Evolutionary conservation across 2,329 filamentous ascomycete species (phyloP).

Genomic region (Biscogniauxia mediterranea): DNA sequence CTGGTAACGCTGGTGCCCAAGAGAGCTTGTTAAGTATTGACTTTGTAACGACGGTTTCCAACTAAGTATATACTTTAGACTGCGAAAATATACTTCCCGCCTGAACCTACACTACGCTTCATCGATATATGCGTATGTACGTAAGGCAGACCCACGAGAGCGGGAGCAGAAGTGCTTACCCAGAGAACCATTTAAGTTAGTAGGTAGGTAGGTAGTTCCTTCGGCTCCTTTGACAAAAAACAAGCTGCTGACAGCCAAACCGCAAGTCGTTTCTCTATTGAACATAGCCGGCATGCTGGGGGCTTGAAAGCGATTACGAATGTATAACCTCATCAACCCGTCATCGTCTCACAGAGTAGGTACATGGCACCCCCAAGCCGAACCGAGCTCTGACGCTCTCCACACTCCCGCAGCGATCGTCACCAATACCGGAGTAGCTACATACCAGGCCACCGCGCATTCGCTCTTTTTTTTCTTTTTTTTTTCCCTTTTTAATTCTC

Average conservation of each 20-base stretch:
- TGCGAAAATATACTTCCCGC: constrained; percentile 7
- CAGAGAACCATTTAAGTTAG: not conserved
- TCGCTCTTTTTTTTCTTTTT: no score
- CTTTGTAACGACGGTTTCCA: not conserved
- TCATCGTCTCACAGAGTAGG: not conserved
- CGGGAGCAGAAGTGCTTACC: not conserved
- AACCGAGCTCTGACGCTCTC: not conserved
- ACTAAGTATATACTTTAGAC: no score
- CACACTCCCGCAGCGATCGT: not conserved
- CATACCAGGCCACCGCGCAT: not conserved
- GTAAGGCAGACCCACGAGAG: constrained; percentile 7
- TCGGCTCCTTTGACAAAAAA: not conserved
- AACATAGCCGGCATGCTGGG: not conserved
- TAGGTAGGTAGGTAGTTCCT: not conserved
- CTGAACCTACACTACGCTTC: not conserved
- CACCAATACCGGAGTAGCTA: not conserved
- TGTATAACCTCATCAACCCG: not conserved
- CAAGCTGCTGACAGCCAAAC: no score
- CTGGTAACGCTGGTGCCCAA: not conserved
- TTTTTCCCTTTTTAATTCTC: no score
- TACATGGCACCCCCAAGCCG: not conserved
- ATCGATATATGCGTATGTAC: not conserved
- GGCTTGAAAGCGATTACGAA: constrained; percentile 1
- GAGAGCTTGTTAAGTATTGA: not conserved
- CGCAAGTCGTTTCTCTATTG: not conserved